Evolutionary conservation across 164 flowering plant species (phyloP).

Genomic region (Tetracentron sinense): DNA sequence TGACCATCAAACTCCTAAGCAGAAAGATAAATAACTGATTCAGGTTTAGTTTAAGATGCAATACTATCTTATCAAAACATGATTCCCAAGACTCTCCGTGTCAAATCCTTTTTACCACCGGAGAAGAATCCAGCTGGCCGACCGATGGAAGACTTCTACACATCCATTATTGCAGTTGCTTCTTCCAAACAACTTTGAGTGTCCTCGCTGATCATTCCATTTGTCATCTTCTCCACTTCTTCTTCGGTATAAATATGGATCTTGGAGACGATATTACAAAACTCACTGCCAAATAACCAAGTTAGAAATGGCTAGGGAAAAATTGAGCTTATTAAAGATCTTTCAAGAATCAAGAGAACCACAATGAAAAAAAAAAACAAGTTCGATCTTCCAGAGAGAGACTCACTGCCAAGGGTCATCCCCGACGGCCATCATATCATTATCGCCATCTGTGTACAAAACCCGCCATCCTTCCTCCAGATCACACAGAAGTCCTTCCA

Average conservation of each 20-base stretch:
- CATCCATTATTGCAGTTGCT: conserved; percentile 52
- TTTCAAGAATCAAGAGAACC: background rate
- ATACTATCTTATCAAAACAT: too few relatives aligned
- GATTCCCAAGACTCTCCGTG: background rate
- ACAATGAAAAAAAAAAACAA: background rate
- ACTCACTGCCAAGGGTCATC: conserved; percentile 98
- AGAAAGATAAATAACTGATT: background rate
- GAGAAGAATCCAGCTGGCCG: conserved; percentile 51
- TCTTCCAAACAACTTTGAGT: conserved; percentile 83
- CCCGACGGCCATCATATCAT: conserved; percentile 86
- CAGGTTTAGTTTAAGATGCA: background rate
- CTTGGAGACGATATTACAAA: conserved; percentile 68
- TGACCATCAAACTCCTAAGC: background rate
- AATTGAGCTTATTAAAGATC: background rate
- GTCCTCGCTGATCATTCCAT: conserved; percentile 59
- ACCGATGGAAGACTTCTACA: conserved; percentile 57
- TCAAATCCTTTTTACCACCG: conserved; percentile 31
- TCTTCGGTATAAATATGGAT: conserved; percentile 71
- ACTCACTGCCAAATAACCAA: conserved; percentile 51
- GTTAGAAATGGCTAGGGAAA: background rate
- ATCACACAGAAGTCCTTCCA: conserved; percentile 76
- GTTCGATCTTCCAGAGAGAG: conserved; percentile 1
- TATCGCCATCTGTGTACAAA: conserved; percentile 80
- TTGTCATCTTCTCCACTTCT: conserved; percentile 75
- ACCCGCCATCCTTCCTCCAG: conserved; percentile 80